These are phyloP conservation scores for Allantophomopsis lycopodina DNA, from an alignment of 2,329 filamentous ascomycete genomes.

Conservation along the genomic window DNA sequence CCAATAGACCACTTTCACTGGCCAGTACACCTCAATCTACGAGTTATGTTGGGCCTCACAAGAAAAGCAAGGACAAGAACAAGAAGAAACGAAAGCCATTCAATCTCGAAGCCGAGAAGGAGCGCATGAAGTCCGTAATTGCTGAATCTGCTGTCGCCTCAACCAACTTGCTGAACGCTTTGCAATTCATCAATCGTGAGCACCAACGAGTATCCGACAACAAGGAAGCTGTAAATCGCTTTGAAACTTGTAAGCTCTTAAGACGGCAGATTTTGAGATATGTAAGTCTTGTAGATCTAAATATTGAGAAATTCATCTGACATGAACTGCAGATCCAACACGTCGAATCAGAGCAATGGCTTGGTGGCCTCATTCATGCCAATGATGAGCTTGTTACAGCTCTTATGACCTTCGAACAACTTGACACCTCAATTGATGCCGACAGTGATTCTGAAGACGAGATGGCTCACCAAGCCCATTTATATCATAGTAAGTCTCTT, in stretches of 20 bases:
- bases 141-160: slow-evolving; percentile 80
- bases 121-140: slow-evolving; percentile 74
- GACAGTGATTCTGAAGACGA: slow-evolving; percentile 61
- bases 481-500: slow-evolving; percentile 39
- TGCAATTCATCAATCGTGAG: slow-evolving; percentile 87
- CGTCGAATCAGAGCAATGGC: slow-evolving; percentile 81
- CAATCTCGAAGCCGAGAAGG: slow-evolving; percentile 77
- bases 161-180: slow-evolving; percentile 77
- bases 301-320: slow-evolving; percentile 6
- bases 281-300: slow-evolving; percentile 25
- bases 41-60: slow-evolving; percentile 15
- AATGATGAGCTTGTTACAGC: slow-evolving; percentile 94
- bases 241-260: slow-evolving; percentile 77
- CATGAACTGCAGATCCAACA: slow-evolving; percentile 54
- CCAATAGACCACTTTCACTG: not conserved
- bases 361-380: slow-evolving; percentile 80
- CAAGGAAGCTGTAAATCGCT: slow-evolving; percentile 55
- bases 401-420: slow-evolving; percentile 86
- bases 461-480: slow-evolving; percentile 50
- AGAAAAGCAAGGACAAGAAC: slow-evolving; percentile 28
- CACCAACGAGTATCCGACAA: slow-evolving; percentile 81
- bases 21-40: not conserved
- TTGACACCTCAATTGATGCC: slow-evolving; percentile 73
- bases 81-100: slow-evolving; percentile 54
- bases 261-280: slow-evolving; percentile 79